phyloP scores from a whole-genome alignment of 2,329 filamentous ascomycete species.

The Arthrobotrys iridis region DNA sequence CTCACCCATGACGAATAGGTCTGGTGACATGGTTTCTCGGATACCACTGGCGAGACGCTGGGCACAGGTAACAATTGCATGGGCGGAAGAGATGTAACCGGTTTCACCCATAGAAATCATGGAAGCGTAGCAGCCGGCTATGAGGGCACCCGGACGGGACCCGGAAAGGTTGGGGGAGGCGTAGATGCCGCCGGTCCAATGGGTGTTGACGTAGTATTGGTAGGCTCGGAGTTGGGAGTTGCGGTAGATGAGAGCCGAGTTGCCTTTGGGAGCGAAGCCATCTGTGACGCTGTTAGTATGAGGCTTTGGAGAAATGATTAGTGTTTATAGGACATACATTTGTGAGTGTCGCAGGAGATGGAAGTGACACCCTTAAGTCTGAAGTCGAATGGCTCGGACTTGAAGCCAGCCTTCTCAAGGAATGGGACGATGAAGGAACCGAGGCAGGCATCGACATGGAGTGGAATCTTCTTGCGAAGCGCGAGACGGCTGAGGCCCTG shows the following conservation, averaged over 20 bases:
- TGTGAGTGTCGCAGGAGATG: constrained; percentile 97
- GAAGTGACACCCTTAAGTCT: constrained; percentile 90
- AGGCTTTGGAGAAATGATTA: neutral
- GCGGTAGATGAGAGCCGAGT: constrained; percentile 91
- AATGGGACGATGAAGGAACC: constrained; percentile 94
- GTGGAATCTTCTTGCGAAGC: constrained; percentile 78
- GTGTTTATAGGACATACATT: constrained; percentile 65
- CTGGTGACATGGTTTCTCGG: constrained; percentile 73
- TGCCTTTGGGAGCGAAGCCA: constrained; percentile 97
- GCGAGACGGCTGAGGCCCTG: constrained; percentile 83
- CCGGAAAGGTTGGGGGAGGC: constrained; percentile 91
- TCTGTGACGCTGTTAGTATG: constrained; percentile 61
- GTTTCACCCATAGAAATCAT: constrained; percentile 87
- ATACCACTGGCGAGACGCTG: constrained; percentile 84
- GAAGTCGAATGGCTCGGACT: constrained; percentile 90
- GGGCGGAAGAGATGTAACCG: constrained; percentile 87
- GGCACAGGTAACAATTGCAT: constrained; percentile 84
- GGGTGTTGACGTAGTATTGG: constrained; percentile 95
- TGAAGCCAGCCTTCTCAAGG: constrained; percentile 92
- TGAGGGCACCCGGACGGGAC: constrained; percentile 89
- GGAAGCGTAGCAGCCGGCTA: constrained; percentile 94
- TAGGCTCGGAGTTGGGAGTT: constrained; percentile 79
- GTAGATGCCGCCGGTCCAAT: constrained; percentile 96
- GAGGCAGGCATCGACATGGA: constrained; percentile 97
- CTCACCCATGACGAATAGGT: constrained; percentile 82